Percentiles rank a stretch among this genome's conserved stretches.
Evolutionary conservation across 2,329 filamentous ascomycete genomes (phyloP).

Genomic region (Coleophoma cylindrospora): DNA sequence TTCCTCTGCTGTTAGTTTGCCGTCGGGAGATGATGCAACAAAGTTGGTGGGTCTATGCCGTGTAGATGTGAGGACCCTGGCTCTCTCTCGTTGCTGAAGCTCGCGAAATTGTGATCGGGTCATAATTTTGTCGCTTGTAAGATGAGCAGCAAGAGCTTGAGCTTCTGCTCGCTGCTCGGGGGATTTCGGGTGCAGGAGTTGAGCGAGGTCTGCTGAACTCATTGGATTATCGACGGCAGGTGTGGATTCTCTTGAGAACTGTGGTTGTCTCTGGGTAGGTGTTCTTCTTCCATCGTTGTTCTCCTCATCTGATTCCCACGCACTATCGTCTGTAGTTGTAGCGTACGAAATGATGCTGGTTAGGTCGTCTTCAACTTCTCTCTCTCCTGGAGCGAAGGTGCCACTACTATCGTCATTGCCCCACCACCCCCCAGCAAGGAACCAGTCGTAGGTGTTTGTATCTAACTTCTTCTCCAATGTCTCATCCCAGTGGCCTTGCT

Average conservation of each 20-base stretch:
- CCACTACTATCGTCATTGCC: slow-evolving; percentile 76
- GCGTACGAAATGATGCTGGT: slow-evolving; percentile 72
- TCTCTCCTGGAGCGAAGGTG: slow-evolving; percentile 59
- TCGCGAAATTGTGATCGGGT: slow-evolving; percentile 75
- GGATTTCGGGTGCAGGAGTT: slow-evolving; percentile 75
- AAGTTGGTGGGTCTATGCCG: slow-evolving; percentile 29
- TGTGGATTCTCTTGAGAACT: slow-evolving; percentile 45
- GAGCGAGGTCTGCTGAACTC: slow-evolving; percentile 64
- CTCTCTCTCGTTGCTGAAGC: slow-evolving; percentile 63
- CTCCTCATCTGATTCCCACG: slow-evolving; percentile 38
- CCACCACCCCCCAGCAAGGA: slow-evolving; percentile 79
- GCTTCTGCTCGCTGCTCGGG: slow-evolving; percentile 78
- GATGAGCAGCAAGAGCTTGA: slow-evolving; percentile 72
- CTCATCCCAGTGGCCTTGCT: slow-evolving; percentile 32
- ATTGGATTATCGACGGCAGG: slow-evolving; percentile 59
- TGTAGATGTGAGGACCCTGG: slow-evolving; percentile 57
- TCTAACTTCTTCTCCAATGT: slow-evolving; percentile 64
- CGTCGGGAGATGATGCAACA: slow-evolving; percentile 20
- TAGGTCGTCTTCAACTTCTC: slow-evolving; percentile 61
- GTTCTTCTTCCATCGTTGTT: slow-evolving; percentile 53
- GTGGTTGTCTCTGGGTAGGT: slow-evolving; percentile 65
- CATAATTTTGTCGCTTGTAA: slow-evolving; percentile 66
- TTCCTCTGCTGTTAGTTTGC: slow-evolving; percentile 49
- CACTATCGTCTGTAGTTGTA: slow-evolving; percentile 36
- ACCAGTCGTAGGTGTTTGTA: slow-evolving; percentile 75